Conservation (phyloP, 1,139 yeast genomes). For the Geotrichum histeridarum region DNA sequence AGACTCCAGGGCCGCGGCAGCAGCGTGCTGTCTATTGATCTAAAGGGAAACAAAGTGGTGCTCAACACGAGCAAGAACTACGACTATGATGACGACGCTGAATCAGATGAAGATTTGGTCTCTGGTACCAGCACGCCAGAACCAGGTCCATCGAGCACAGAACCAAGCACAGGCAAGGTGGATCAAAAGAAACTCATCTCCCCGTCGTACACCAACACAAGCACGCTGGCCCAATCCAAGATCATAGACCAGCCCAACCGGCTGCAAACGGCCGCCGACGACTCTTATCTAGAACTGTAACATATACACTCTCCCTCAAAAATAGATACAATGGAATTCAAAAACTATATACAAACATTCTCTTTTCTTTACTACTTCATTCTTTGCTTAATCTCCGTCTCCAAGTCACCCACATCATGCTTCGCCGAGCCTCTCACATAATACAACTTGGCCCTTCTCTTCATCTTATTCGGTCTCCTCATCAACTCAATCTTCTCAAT, state of each 20-base stretch:
- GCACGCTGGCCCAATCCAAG: background rate
- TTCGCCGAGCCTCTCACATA: slow-evolving; percentile 73
- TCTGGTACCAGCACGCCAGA: background rate
- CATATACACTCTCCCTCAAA: background rate
- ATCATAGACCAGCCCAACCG: slow-evolving; percentile 5
- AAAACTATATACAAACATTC: background rate
- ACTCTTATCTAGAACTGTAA: slow-evolving; percentile 14
- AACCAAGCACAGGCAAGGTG: slow-evolving; percentile 1
- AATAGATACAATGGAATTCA: background rate
- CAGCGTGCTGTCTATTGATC: slow-evolving; percentile 68
- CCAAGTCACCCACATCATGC: slow-evolving; percentile 78
- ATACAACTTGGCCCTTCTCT: slow-evolving; percentile 75
- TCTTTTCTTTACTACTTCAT: background rate
- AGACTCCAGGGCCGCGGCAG: slow-evolving; percentile 58
- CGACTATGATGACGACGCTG: slow-evolving; percentile 12
- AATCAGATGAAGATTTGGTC: slow-evolving; percentile 23
- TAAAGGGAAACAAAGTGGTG: slow-evolving; percentile 72
- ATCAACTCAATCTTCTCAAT: slow-evolving; percentile 69
- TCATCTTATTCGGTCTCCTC: slow-evolving; percentile 64
- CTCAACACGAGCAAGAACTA: slow-evolving; percentile 35
- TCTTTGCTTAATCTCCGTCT: slow-evolving; percentile 34
- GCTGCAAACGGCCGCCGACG: slow-evolving; percentile 13
- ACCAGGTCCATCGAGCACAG: slow-evolving; percentile 22
- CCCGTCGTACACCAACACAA: slow-evolving; percentile 22
- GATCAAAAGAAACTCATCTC: slow-evolving; percentile 36